Evolutionary conservation across 345 rosid genomes (phyloP).

Genomic region (Gossypium turneri): DNA sequence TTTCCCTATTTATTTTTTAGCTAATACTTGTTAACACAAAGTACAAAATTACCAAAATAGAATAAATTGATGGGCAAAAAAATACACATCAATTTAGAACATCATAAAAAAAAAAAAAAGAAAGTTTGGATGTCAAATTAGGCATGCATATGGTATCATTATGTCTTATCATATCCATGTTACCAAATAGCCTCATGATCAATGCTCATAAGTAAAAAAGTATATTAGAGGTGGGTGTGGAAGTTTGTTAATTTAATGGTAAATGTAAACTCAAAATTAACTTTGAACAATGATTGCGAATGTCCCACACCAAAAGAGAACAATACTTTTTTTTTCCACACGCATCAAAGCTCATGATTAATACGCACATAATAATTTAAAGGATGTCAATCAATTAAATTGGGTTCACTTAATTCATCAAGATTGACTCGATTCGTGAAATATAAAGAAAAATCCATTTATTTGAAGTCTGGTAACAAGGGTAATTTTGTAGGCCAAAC

Average conservation of each 20-base stretch:
- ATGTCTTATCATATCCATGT: neutral
- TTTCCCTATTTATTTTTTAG: neutral
- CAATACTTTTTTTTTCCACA: too few species aligned
- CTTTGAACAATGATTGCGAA: constrained; percentile 2
- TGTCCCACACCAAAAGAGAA: neutral
- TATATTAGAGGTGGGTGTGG: neutral
- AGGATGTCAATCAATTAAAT: too few species aligned
- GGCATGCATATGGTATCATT: neutral
- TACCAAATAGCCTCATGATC: neutral
- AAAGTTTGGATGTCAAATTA: neutral
- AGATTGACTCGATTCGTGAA: too few species aligned
- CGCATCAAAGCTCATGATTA: too few species aligned
- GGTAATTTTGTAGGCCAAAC: too few species aligned
- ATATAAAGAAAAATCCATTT: too few species aligned
- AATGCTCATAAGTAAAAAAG: neutral
- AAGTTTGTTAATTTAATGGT: neutral
- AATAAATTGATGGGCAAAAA: neutral
- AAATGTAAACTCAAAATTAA: neutral
- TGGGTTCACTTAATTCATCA: too few species aligned
- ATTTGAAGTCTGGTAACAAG: too few species aligned
- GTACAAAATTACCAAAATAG: neutral
- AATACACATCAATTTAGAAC: neutral
- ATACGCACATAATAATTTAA: too few species aligned
- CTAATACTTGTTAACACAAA: neutral
- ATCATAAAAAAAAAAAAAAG: neutral